Evolutionary conservation across 2,329 filamentous ascomycete genomes (phyloP).

Genomic region (Ceratocystis harringtonii): DNA sequence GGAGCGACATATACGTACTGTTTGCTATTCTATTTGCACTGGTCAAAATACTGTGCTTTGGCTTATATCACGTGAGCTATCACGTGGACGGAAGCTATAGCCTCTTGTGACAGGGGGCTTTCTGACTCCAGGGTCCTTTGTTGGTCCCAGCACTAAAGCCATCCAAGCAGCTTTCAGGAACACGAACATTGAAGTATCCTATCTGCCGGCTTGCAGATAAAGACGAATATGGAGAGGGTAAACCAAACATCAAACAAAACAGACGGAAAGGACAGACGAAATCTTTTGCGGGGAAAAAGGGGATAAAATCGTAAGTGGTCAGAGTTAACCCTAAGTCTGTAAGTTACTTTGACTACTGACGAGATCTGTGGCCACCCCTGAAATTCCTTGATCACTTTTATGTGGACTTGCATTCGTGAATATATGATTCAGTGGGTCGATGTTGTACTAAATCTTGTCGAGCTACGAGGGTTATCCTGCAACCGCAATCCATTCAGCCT

Average conservation of each 20-base stretch:
- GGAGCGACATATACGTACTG: background rate
- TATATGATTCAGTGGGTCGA: background rate
- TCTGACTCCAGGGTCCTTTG: background rate
- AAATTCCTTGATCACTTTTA: background rate
- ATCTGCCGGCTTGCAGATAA: background rate
- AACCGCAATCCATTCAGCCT: background rate
- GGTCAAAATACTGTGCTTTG: background rate
- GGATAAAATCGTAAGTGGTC: background rate
- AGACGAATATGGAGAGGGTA: background rate
- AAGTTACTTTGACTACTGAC: background rate
- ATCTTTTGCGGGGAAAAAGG: background rate
- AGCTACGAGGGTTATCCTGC: background rate
- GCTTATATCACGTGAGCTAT: accelerated
- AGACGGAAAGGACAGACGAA: background rate
- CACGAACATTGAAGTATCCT: background rate
- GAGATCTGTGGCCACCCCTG: background rate
- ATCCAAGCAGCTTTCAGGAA: background rate
- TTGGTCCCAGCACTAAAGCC: background rate
- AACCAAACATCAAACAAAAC: background rate
- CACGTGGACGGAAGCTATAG: background rate
- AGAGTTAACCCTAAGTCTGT: background rate
- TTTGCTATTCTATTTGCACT: background rate
- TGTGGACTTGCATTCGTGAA: background rate
- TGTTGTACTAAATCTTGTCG: background rate
- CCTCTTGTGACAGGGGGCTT: background rate